Conservation (phyloP, 495 filamentous ascomycete species). For the Hypoxylon trugodes region DNA sequence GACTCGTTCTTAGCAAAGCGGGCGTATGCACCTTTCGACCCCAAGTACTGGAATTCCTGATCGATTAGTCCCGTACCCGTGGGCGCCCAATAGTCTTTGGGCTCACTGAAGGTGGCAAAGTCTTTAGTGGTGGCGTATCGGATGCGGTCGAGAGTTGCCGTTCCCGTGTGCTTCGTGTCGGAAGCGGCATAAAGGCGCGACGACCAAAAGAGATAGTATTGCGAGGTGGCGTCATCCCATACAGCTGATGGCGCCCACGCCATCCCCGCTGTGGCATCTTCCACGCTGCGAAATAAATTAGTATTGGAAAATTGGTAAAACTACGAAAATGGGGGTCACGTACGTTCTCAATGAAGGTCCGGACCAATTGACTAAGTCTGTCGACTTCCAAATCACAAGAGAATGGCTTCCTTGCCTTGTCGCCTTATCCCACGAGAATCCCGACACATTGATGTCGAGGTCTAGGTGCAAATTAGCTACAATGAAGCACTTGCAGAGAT, state of each 20-base stretch:
- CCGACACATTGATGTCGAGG: slow-evolving; percentile 21
- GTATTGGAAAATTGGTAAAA: background rate
- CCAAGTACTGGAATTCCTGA: slow-evolving; percentile 46
- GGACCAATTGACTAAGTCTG: slow-evolving; percentile 47
- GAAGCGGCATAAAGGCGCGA: slow-evolving; percentile 37
- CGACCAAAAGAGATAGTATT: slow-evolving; percentile 51
- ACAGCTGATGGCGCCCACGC: slow-evolving; percentile 52
- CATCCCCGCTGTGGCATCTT: slow-evolving; percentile 50
- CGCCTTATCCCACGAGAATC: slow-evolving; percentile 49
- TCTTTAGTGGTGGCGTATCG: slow-evolving; percentile 45
- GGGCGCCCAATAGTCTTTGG: slow-evolving; percentile 41
- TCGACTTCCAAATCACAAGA: slow-evolving; percentile 50
- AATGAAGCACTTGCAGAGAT: background rate
- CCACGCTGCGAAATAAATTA: slow-evolving; percentile 32
- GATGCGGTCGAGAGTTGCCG: slow-evolving; percentile 35
- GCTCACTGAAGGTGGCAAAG: slow-evolving; percentile 40
- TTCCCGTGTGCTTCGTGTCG: slow-evolving; percentile 39
- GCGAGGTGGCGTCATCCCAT: slow-evolving; percentile 45
- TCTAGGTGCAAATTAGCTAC: slow-evolving; percentile 13
- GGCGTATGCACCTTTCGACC: slow-evolving; percentile 40
- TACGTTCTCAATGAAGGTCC: slow-evolving; percentile 19
- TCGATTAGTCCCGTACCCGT: slow-evolving; percentile 46
- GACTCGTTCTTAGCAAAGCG: slow-evolving; percentile 51
- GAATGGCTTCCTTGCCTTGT: slow-evolving; percentile 46
- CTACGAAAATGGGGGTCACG: background rate